Base-by-base conservation (phyloP, 345 rosid genomes). In the Arabidopsis suecica region DNA sequence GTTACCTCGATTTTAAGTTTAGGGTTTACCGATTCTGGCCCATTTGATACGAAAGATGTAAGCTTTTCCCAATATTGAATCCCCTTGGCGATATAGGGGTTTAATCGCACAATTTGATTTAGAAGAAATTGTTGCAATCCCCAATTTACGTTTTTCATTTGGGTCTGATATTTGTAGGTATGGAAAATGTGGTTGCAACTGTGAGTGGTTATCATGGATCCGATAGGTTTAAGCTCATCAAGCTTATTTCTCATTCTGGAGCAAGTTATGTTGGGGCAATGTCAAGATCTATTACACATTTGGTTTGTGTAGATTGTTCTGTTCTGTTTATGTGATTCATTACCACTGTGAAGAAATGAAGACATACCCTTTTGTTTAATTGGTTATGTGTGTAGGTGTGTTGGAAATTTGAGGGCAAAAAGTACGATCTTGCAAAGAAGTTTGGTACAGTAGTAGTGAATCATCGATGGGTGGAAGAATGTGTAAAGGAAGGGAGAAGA, bases 121-220 rank as follows among this genome's bases (percentile, higher is more conserved):
- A 14, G 14, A 23, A 53, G 16, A 54, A 23, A 54, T 36, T 22
- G 7, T 50, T 34, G 18, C 34, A 36, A 36, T 2, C 8, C 16
- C 41, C 32, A 42, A 4, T 51, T 53, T 7, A 5, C n/a, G 23
- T 13, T 13, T 13, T 25, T 42, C 11, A 28, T 42, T 32, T 61
- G 65, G 74, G 34, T 76, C 5, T 58, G 65, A 70, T 9, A 67
- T 80, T 80, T 68, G 59, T 56, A 79, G 91, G 88, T 36, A 91
- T 95, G 99, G 93, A 89, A 28, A 76, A 87, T 5, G 97, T 95
- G 72, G 87, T 95, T 9, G 97, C 93, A n/a, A 85, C 97, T 0
- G 97, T 92, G 3, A 92, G 93, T 58, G 99, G 99, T 1, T 95
- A 92, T 83, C 87, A 86, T 12, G 97, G 97, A 4, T 64, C 84